phyloP scores from a whole-genome alignment of 371 early-diverging fungal species.

The Mortierella polycephala region DNA sequence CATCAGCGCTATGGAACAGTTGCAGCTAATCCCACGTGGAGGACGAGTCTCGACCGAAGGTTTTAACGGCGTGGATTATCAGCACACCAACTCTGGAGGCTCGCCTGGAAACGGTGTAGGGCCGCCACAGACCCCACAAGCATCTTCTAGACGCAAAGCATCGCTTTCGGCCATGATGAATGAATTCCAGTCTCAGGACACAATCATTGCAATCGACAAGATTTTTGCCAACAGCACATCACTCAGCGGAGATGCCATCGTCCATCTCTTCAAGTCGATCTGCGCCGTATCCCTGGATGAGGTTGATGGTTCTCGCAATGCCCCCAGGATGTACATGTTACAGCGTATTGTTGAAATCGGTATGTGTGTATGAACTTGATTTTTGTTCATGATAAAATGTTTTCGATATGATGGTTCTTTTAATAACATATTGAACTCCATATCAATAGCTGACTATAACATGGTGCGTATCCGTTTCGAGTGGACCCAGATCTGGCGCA shows the following conservation, averaged over 20 bases:
- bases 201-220: conserved; percentile 75
- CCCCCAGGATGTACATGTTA: conserved; percentile 61
- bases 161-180: conserved; percentile 58
- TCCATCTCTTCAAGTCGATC: conserved; percentile 56
- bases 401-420: background rate
- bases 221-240: conserved; percentile 71
- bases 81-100: conserved; percentile 30
- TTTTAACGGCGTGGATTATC: conserved; percentile 38
- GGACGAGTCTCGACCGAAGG: conserved; percentile 52
- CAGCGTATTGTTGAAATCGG: conserved; percentile 68
- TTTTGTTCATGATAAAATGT: no score
- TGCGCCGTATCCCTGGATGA: conserved; percentile 57
- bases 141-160: conserved; percentile 37
- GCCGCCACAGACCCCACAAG: conserved; percentile 13
- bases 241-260: conserved; percentile 57
- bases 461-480: conserved; percentile 78
- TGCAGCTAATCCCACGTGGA: conserved; percentile 55
- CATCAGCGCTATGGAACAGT: conserved; percentile 69
- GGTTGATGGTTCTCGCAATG: conserved; percentile 52
- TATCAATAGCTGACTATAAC: conserved; percentile 55
- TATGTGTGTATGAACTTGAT: conserved; percentile 29
- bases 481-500: conserved; percentile 78
- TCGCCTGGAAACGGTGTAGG: conserved; percentile 7
- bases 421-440: conserved; percentile 1
- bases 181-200: conserved; percentile 64